Percentiles rank a stretch among this genome's conserved stretches.
phyloP scores from a whole-genome alignment of 2,329 filamentous ascomycete genomes.

The Ceratocystis smalleyi region DNA sequence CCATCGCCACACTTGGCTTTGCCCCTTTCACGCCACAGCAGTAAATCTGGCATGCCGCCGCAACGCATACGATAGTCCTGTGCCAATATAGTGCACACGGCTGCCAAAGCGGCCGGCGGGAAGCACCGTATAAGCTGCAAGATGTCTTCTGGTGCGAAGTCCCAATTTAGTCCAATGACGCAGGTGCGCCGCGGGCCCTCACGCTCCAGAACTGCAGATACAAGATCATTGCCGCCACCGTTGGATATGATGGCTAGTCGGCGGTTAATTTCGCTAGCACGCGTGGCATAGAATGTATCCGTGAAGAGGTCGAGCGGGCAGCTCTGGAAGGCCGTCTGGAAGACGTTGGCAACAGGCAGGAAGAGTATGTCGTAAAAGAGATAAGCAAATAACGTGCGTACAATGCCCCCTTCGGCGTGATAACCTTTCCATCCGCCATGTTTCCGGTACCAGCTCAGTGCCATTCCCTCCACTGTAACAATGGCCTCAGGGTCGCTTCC shows the following conservation, averaged over 20 bases:
- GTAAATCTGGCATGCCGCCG: constrained; percentile 79
- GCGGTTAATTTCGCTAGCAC: constrained; percentile 79
- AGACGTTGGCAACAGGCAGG: constrained; percentile 86
- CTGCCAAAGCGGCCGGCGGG: constrained; percentile 61
- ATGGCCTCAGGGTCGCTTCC: constrained; percentile 46
- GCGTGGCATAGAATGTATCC: constrained; percentile 74
- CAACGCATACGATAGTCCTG: constrained; percentile 80
- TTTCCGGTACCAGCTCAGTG: constrained; percentile 66
- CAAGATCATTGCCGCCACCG: constrained; percentile 52
- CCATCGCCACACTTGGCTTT: constrained; percentile 18
- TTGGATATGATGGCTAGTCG: constrained; percentile 78
- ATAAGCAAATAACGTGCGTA: constrained; percentile 80
- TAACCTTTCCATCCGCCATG: constrained; percentile 79
- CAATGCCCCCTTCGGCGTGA: constrained; percentile 78
- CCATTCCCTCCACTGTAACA: constrained; percentile 89
- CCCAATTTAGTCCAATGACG: constrained; percentile 85
- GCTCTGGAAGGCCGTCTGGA: constrained; percentile 88
- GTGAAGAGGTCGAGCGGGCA: constrained; percentile 87
- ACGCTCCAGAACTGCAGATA: constrained; percentile 50
- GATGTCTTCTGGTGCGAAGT: constrained; percentile 64
- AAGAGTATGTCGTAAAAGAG: constrained; percentile 91
- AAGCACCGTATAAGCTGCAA: constrained; percentile 67
- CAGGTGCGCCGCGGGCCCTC: constrained; percentile 61
- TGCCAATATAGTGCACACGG: constrained; percentile 82
- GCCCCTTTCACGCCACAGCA: constrained; percentile 54